These are phyloP conservation scores for Myxozyma kluyveri DNA, from an alignment of 805 yeast species.

Conservation along the genomic window DNA sequence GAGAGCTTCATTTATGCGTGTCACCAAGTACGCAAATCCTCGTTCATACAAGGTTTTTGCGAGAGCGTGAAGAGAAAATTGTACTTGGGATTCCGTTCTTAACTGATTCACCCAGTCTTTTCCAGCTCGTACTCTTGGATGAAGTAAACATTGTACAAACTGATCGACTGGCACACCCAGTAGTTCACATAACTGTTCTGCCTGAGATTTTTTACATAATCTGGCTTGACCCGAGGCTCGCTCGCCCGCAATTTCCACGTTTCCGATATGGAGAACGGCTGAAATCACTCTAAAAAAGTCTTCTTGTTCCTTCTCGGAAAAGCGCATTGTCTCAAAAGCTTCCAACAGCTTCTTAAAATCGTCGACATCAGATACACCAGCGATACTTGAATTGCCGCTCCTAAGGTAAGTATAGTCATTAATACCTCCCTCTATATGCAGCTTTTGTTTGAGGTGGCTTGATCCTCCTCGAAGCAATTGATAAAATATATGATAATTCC, in stretches of 20 bases:
- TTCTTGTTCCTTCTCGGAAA: conserved; percentile 52
- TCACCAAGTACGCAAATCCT: conserved; percentile 73
- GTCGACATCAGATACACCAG: conserved; percentile 69
- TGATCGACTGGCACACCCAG: conserved; percentile 60
- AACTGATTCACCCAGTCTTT: conserved; percentile 79
- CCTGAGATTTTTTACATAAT: conserved; percentile 52
- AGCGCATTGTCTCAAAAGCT: conserved; percentile 74
- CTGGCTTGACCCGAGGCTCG: conserved; percentile 64
- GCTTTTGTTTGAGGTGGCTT: conserved; percentile 38
- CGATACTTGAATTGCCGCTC: conserved; percentile 54
- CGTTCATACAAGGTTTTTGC: conserved; percentile 85
- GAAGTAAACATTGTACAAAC: conserved; percentile 59
- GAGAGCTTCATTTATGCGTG: conserved; percentile 68
- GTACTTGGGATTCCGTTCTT: conserved; percentile 74
- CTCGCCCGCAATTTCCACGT: conserved; percentile 66
- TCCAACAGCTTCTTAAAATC: conserved; percentile 62
- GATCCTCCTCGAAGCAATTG: conserved; percentile 73
- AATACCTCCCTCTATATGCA: conserved; percentile 45
- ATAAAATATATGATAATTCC: conserved; percentile 92
- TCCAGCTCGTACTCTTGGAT: conserved; percentile 89
- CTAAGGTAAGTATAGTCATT: conserved; percentile 57
- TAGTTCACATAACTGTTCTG: conserved; percentile 54
- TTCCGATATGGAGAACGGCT: conserved; percentile 79
- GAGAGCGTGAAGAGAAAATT: conserved; percentile 77
- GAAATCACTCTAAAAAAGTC: conserved; percentile 68